A percentile compares a stretch with the other conserved stretches of the same genome.
Conservation (phyloP, 2,329 filamentous ascomycete genomes). For the Verticillium zaregamsianum region DNA sequence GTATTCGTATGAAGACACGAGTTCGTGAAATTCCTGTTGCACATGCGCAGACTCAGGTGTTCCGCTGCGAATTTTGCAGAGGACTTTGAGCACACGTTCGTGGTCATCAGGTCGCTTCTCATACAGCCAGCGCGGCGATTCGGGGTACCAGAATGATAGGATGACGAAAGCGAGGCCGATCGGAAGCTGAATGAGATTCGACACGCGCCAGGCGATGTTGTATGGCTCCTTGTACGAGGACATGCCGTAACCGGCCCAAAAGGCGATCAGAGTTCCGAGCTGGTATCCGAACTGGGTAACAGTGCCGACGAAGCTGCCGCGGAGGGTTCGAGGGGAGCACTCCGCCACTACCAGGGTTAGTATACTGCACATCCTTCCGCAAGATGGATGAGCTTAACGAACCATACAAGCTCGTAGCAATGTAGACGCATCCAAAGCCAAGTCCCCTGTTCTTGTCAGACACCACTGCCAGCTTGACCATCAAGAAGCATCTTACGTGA, state of each 20-base stretch:
- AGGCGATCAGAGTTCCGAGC: constrained; percentile 37
- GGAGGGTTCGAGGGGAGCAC: constrained; percentile 31
- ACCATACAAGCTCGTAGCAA: no score
- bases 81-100: constrained; percentile 20
- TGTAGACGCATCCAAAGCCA: no score
- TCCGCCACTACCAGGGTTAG: constrained; percentile 23
- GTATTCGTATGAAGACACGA: constrained; percentile 29
- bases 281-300: constrained; percentile 38
- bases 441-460: no score
- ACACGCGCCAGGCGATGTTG: constrained; percentile 38
- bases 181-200: constrained; percentile 35
- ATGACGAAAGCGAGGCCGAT: constrained; percentile 31
- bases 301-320: constrained; percentile 34
- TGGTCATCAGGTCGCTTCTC: constrained; percentile 28
- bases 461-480: no score
- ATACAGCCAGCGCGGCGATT: constrained; percentile 28
- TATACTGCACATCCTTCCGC: no score
- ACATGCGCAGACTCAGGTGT: constrained; percentile 23
- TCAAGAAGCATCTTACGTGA: constrained; percentile 20
- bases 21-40: constrained; percentile 29
- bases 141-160: constrained; percentile 32
- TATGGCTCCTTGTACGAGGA: constrained; percentile 32
- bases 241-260: constrained; percentile 39
- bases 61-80: constrained; percentile 26
- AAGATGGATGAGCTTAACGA: background rate